Base-by-base conservation (phyloP, 2,329 filamentous ascomycete genomes). In the Pochonia chlamydosporia region DNA sequence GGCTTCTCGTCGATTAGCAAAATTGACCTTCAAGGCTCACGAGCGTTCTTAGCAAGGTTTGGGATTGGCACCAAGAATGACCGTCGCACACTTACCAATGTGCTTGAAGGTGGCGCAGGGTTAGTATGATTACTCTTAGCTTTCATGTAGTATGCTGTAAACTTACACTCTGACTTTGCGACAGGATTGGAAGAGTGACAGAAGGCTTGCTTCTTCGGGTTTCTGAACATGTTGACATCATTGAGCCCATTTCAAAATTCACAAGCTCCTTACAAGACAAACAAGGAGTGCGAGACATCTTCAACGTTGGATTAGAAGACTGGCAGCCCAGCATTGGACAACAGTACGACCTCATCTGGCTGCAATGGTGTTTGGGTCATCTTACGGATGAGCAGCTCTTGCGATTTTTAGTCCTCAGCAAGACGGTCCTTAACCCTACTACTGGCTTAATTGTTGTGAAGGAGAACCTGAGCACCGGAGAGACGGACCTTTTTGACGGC, bases 281-380 rank as follows among this genome's bases (percentile, higher is more conserved):
- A 36, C 63, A 80, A 1, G 85, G 85, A 2, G 70, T 82, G 11
- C 70, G 78, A 2, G 68, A 74, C 20, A 75, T 95, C 16, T 85
- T 81, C 67, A 89, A 86, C 54, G 67, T 84, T 2, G 88, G 89
- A 0, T 69, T 95, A 1, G 85, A 95, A 64, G 74, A 78, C 24
- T 95, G 88, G 88, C 49, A 56, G 10, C 71, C 75, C 1, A 67
- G 58, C 0, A 56, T 66, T 2, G 70, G 60, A 9, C 57, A 65
- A 8, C 63, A 67, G 42, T 96, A 96, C 65, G 85, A 91, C 61
- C 64, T 96, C 40, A 82, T 96, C 51, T 96, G 89, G 88, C 85
- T 80, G 44, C 91, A 96, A 65, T 96, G 91, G 90, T 96, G 90
- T 64, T 66, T 92, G 7, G 86, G 88, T 21, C 85, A 96, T 63